These are phyloP conservation scores for Acanthamoeba royreba DNA, from an alignment of 208 protist genomes.

Conservation along the genomic window DNA sequence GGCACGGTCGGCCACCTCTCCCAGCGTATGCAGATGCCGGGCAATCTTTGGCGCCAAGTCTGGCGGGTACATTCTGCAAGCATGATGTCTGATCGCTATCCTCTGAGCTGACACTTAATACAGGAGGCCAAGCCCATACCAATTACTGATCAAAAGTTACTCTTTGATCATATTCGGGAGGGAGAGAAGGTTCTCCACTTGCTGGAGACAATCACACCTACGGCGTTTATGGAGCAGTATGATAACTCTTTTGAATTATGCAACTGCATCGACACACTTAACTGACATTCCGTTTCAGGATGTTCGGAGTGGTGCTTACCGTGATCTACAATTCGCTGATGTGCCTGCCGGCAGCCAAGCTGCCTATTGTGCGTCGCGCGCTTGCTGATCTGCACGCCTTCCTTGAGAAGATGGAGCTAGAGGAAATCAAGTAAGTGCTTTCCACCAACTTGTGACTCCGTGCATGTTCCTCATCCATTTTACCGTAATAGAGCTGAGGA, in stretches of 20 bases:
- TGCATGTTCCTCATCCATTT: background rate
- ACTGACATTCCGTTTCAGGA: no score
- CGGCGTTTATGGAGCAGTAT: constrained; percentile 26
- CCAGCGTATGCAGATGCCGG: constrained; percentile 40
- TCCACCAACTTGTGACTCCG: background rate
- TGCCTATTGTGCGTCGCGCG: background rate
- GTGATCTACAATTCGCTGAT: background rate
- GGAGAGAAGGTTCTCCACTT: constrained; percentile 54
- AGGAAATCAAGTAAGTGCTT: background rate
- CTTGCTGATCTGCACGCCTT: background rate
- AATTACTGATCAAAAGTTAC: constrained; percentile 47
- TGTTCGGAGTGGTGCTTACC: background rate
- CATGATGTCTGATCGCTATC: no score
- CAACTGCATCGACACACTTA: background rate
- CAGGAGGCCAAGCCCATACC: constrained; percentile 35
- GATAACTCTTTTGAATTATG: background rate
- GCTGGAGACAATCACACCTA: background rate
- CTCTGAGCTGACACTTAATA: background rate
- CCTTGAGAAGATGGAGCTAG: background rate
- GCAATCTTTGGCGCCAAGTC: constrained; percentile 60
- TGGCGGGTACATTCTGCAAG: constrained; percentile 20
- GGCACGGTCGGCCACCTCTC: constrained; percentile 36
- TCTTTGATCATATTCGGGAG: constrained; percentile 64
- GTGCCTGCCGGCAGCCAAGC: background rate
- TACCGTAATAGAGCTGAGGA: background rate